These are phyloP conservation scores for Trametes gibbosa DNA, from an alignment of 768 basidiomycete species.

Conservation along the genomic window DNA sequence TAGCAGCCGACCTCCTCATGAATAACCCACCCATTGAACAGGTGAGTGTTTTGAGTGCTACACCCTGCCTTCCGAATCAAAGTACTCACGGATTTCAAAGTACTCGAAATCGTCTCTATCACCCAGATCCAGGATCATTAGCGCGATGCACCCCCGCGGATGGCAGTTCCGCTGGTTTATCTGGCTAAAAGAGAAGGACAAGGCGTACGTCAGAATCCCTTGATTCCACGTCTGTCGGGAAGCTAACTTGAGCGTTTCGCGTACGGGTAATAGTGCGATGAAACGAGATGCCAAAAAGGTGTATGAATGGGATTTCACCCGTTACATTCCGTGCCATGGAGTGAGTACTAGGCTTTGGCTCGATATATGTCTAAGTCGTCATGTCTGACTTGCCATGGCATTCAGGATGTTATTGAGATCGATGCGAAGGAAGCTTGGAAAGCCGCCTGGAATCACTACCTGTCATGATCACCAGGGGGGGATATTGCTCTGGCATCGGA, in stretches of 20 bases:
- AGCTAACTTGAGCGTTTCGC: not conserved
- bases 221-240: too few relatives aligned
- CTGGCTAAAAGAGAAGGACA: slow-evolving; percentile 20
- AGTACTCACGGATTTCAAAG: not conserved
- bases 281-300: slow-evolving; percentile 57
- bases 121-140: slow-evolving; percentile 7
- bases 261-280: slow-evolving; percentile 42
- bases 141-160: slow-evolving; percentile 4
- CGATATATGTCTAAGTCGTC: too few relatives aligned
- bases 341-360: slow-evolving; percentile 24
- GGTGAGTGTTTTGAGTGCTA: slow-evolving; percentile 28
- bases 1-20: slow-evolving; percentile 76
- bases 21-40: slow-evolving; percentile 80
- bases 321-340: slow-evolving; percentile 66
- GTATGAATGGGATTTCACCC: slow-evolving; percentile 63
- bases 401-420: slow-evolving; percentile 48
- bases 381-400: not conserved
- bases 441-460: not conserved
- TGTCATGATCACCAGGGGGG: not conserved
- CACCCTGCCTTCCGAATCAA: not conserved
- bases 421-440: slow-evolving; percentile 35
- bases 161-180: slow-evolving; percentile 16
- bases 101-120: slow-evolving; percentile 9
- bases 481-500: too few relatives aligned
- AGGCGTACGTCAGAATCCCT: not conserved